Evolutionary conservation across 768 basidiomycete genomes (phyloP), one percentile per base, ranked within the genome.

Genomic region (Tubosaeta sp.): DNA sequence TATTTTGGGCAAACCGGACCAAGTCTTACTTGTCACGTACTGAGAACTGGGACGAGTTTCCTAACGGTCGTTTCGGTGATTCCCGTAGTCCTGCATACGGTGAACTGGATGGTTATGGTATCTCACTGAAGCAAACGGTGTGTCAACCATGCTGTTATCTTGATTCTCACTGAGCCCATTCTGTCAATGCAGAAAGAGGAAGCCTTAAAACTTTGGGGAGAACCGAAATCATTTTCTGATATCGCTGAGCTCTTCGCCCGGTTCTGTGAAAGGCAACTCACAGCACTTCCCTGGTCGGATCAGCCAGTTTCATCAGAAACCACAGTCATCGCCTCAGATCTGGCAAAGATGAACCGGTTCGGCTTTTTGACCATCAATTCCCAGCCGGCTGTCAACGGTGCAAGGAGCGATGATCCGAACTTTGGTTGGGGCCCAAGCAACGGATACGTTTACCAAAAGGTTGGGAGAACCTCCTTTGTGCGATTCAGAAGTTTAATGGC

Each of bases 31-130:
- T 98, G 43, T 91, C 91, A 8, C 87, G 95, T 49, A 98, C 97
- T 13, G 94, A 97, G 67, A 91, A 97, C 65, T 99, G 97, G 97
- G 97, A 99, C 66, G 95, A 98, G 68, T 98, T 97, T 70, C 97
- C 97, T 46, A 99, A 99, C 68, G 97, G 97, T 50, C 91, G 97
- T 59, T 99, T 95, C 65, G 97, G 97, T 61, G 97, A 98, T 72
- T 87, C 95, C 7, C 83, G 97, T 52, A 92, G 89, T 78, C 97
- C 97, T 27, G 97, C 97, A 13, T 99, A 97, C 59, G 97, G 97
- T 63, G 97, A 99, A 71, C 73, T 99, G 50, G 95, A 99, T 65
- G 95, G 95, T 2, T 97, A 95, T 59, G 95, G 95, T 48, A 84
- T 97, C 38, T 91, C 81, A 69, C 82, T 98, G 61, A 94, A 94